phyloP scores from a whole-genome alignment of 257 asterid genomes.

The Petunia secreta region DNA sequence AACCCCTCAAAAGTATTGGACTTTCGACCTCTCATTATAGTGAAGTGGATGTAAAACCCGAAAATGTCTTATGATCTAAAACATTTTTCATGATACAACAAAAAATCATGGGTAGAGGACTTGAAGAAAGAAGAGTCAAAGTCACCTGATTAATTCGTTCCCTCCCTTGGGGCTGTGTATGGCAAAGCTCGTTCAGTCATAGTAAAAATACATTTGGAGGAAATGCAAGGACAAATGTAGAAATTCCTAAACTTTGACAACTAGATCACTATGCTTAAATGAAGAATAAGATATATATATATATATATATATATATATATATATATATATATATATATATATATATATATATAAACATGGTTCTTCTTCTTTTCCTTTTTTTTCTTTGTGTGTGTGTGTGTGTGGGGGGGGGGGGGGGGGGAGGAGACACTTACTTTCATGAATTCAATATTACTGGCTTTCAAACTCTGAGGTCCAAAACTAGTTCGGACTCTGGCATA shows the following conservation, averaged over 20 bases:
- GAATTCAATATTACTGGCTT: too few relatives aligned
- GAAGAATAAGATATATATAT: neutral
- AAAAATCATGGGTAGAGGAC: neutral
- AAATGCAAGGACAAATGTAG: constrained; percentile 2
- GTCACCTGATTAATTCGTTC: neutral
- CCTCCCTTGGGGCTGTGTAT: neutral
- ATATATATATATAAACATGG: neutral
- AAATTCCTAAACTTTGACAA: neutral
- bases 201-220: neutral
- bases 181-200: neutral
- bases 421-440: neutral
- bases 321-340: neutral
- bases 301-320: neutral
- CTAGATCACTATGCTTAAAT: neutral
- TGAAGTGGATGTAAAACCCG: neutral
- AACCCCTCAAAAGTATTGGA: neutral
- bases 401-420: neutral
- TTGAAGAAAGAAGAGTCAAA: neutral
- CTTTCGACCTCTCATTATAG: neutral
- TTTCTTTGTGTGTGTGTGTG: neutral
- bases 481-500: too few relatives aligned
- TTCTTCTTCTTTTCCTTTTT: neutral
- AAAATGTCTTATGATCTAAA: constrained; percentile 10
- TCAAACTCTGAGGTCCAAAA: too few relatives aligned
- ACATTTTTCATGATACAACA: neutral